Conservation (phyloP, 2,329 filamentous ascomycete genomes). For the Geosmithia putterillii region DNA sequence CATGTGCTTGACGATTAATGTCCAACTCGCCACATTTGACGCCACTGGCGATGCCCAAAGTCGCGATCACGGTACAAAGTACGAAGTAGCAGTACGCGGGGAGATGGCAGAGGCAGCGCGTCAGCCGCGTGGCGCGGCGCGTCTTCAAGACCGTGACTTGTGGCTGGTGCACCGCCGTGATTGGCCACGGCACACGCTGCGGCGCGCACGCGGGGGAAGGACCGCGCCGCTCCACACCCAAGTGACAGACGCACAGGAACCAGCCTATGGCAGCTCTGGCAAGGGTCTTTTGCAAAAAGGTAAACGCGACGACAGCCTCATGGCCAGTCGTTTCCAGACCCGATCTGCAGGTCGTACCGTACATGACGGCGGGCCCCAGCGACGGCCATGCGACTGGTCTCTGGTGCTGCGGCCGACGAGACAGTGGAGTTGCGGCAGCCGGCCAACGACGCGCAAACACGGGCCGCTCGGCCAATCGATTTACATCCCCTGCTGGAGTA, state of each 20-base stretch:
- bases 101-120: background rate
- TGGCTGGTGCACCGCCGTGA: background rate
- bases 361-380: background rate
- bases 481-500: background rate
- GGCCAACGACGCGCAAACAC: background rate
- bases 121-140: background rate
- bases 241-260: too few relatives aligned
- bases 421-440: background rate
- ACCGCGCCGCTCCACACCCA: too few relatives aligned
- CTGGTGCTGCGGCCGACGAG: conserved; percentile 1
- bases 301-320: background rate
- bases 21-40: too few relatives aligned
- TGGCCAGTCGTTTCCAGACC: background rate
- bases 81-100: too few relatives aligned
- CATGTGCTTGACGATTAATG: too few relatives aligned
- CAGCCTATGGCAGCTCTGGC: too few relatives aligned
- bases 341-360: background rate
- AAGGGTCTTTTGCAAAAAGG: too few relatives aligned
- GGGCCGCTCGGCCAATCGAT: background rate
- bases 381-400: conserved; percentile 2
- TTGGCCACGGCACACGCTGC: background rate
- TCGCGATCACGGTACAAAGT: too few relatives aligned
- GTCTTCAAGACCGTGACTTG: background rate
- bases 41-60: too few relatives aligned
- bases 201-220: background rate